phyloP scores from a whole-genome alignment of 805 yeast genomes.

The Kuraishia hungarica region DNA sequence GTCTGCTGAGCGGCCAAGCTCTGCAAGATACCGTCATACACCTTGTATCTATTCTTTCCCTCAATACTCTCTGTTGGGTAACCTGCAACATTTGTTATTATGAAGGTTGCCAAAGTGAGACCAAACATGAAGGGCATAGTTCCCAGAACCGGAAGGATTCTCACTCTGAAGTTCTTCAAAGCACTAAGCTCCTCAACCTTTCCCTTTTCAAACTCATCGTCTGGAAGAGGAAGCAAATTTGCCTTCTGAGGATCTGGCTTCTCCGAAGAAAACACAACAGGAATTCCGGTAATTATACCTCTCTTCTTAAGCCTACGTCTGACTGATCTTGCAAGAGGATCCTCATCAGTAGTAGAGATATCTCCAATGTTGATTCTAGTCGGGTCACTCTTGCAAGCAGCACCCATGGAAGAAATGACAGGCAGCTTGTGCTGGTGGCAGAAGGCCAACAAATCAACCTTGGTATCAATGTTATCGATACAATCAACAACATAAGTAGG shows the following conservation, averaged over 20 bases:
- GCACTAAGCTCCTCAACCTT: slow-evolving; percentile 83
- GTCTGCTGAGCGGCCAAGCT: slow-evolving; percentile 82
- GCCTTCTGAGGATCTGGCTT: slow-evolving; percentile 97
- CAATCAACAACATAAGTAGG: slow-evolving; percentile 89
- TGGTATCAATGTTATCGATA: slow-evolving; percentile 95
- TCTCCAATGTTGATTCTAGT: slow-evolving; percentile 86
- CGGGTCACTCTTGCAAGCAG: slow-evolving; percentile 94
- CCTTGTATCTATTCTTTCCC: slow-evolving; percentile 79
- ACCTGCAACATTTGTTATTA: slow-evolving; percentile 72
- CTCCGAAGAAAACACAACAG: slow-evolving; percentile 88
- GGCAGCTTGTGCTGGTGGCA: slow-evolving; percentile 52
- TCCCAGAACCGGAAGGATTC: slow-evolving; percentile 93
- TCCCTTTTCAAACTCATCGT: slow-evolving; percentile 73
- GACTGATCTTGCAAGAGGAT: slow-evolving; percentile 81
- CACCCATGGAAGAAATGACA: slow-evolving; percentile 93
- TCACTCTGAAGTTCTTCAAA: slow-evolving; percentile 79
- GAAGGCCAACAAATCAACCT: slow-evolving; percentile 77
- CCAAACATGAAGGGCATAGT: slow-evolving; percentile 98
- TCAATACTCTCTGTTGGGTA: slow-evolving; percentile 89
- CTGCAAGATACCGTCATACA: slow-evolving; percentile 78
- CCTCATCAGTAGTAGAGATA: slow-evolving; percentile 85
- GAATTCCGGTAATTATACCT: slow-evolving; percentile 70
- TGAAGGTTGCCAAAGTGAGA: slow-evolving; percentile 75
- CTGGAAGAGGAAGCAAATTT: slow-evolving; percentile 73
- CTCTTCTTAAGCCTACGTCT: slow-evolving; percentile 74